Evolutionary conservation across 352 stramenopile species (phyloP), one percentile per base, ranked within the genome.

Genomic region (Pythium insidiosum): DNA sequence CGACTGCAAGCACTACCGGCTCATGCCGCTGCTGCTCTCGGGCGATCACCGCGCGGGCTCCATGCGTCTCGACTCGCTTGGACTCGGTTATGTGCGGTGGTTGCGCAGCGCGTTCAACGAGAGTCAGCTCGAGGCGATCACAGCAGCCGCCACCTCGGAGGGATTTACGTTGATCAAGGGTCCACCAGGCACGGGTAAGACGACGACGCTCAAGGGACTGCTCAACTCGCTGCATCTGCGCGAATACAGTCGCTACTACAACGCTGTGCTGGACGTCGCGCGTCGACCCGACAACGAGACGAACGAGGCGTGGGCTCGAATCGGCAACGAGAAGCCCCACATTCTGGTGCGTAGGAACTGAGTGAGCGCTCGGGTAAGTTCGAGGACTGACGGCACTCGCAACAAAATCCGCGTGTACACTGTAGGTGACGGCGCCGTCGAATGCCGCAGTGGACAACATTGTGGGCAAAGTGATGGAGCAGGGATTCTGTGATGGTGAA

Each of bases 391-490:
- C 51, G 97, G 98, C 53, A 92, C 98, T 25, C 90, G 98, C 29
- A 66, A 82, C n/a, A 97, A 97, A 57, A 93, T 98, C n/a, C n/a
- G n/a, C n/a, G n/a, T n/a, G n/a, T 26, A 41, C 0, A 10, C 3
- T 35, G 24, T 21, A 85, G 73, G 73, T 97, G 20, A 88, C 82
- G 10, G 92, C 94, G 10, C 94, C 93, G 10, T 97, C 88, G 20
- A 98, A 98, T 69, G 90, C 88, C 47, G 94, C 93, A 16, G 88
- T 98, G 1, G 94, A 98, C 51, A 98, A 98, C 53, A 92, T 98
- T 25, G 91, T 98, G 30, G 67, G 83, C n/a, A 97, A 97, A 57
- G 94, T 98, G 26, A 97, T 98, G 48, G 76, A 94, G 53, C 84
- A 96, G 61, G 91, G 92, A 28, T 98, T 98, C 41, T 88, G 94